These are phyloP conservation scores for Penicillium oxalicum DNA, from an alignment of 2,329 filamentous ascomycete species.

Conservation along the genomic window DNA sequence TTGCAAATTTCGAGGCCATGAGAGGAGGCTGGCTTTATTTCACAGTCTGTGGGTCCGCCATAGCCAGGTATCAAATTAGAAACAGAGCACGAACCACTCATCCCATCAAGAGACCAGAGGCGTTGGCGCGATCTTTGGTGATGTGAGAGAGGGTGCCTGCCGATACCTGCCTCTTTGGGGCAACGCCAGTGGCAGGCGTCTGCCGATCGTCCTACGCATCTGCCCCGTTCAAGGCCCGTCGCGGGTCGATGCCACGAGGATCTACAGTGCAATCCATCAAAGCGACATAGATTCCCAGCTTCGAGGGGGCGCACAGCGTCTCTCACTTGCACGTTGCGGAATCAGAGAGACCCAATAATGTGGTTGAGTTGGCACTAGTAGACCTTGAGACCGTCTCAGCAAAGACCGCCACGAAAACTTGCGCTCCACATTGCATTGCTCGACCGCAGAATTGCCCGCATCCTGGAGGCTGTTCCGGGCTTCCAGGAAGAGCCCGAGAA, in stretches of 20 bases:
- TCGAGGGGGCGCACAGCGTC: too few relatives aligned
- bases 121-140: neutral
- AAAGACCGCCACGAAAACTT: too few relatives aligned
- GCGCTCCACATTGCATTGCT: neutral
- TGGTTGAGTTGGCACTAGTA: too few relatives aligned
- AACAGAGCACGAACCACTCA: neutral
- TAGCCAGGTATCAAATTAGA: neutral
- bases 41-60: too few relatives aligned
- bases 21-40: too few relatives aligned
- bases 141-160: constrained; percentile 10
- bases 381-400: too few relatives aligned
- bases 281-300: too few relatives aligned
- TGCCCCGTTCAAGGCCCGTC: neutral
- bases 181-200: neutral
- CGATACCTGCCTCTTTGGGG: constrained; percentile 13
- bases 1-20: too few relatives aligned
- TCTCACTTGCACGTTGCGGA: too few relatives aligned
- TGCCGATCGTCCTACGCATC: neutral
- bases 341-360: too few relatives aligned
- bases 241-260: neutral
- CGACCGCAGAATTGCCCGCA: neutral
- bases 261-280: too few relatives aligned
- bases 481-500: neutral
- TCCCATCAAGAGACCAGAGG: neutral
- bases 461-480: too few relatives aligned